Conservation (phyloP, 225 moss, liverwort and hornwort species). For the Antitrichia curtipendula region DNA sequence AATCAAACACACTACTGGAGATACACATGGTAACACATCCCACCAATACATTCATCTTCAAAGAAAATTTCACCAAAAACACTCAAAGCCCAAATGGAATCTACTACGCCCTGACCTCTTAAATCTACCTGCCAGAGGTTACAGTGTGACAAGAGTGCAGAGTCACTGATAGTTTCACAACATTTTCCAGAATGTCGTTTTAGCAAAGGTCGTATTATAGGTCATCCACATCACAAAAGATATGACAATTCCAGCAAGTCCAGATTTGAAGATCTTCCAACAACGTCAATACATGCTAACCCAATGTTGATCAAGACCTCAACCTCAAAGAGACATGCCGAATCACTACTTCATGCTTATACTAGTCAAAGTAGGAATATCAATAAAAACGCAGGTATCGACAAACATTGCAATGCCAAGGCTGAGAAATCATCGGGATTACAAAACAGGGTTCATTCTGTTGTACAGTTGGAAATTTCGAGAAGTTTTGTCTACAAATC, state of each 20-base stretch:
- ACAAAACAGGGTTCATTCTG: conserved; percentile 1
- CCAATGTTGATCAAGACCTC: background rate
- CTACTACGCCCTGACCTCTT: background rate
- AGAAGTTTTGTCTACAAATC: conserved; percentile 57
- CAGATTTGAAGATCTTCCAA: background rate
- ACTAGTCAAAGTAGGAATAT: background rate
- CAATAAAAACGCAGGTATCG: background rate
- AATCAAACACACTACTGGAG: background rate
- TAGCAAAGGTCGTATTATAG: background rate
- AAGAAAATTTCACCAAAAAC: background rate
- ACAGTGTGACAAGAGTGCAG: background rate
- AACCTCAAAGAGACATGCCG: background rate
- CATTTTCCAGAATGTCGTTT: background rate
- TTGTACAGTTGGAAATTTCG: background rate
- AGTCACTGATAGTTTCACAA: background rate
- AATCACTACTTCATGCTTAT: background rate
- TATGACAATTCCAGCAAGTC: background rate
- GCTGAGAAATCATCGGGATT: background rate
- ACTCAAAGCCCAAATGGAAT: background rate
- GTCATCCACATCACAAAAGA: background rate
- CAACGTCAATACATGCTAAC: background rate
- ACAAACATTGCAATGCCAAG: background rate
- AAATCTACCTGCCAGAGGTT: background rate
- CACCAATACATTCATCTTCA: background rate
- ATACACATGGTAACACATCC: background rate